Percentiles rank a stretch among this genome's conserved stretches.
These are phyloP conservation scores for Solanum bulbocastanum DNA, from an alignment of 257 asterid species.

Conservation along the genomic window DNA sequence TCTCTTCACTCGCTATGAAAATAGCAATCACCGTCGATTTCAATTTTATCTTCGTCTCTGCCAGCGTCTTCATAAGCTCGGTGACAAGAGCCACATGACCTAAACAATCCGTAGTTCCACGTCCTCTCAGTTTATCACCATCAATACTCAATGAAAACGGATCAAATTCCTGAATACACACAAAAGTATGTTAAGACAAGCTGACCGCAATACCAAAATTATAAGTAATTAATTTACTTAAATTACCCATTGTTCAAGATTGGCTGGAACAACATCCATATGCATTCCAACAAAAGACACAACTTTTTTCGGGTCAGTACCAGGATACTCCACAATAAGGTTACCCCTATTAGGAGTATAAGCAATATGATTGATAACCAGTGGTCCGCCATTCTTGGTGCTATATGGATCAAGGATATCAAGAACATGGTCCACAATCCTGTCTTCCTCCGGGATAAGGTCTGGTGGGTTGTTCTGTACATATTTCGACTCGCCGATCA, in stretches of 20 bases:
- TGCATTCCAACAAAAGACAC: constrained; percentile 97
- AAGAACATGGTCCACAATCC: constrained; percentile 68
- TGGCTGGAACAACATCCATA: constrained; percentile 93
- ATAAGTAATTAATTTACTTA: neutral
- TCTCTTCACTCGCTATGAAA: constrained; percentile 95
- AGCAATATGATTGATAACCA: constrained; percentile 58
- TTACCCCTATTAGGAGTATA: constrained; percentile 86
- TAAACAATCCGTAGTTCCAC: constrained; percentile 95
- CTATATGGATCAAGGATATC: constrained; percentile 63
- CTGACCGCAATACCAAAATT: no score
- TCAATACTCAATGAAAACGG: constrained; percentile 76
- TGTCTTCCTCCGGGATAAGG: constrained; percentile 87
- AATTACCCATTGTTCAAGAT: constrained; percentile 83
- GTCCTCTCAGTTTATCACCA: constrained; percentile 85
- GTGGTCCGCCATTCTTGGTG: constrained; percentile 74
- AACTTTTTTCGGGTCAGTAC: constrained; percentile 59
- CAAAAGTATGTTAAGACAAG: no score
- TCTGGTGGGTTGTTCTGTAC: constrained; percentile 98
- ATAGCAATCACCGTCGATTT: constrained; percentile 86
- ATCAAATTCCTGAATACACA: constrained; percentile 65
- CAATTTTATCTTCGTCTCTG: constrained; percentile 64
- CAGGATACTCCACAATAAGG: constrained; percentile 89
- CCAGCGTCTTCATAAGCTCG: constrained; percentile 72
- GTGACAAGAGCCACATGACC: constrained; percentile 96
- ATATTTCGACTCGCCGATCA: constrained; percentile 76